These are phyloP conservation scores for Aphanocladium album DNA, from an alignment of 2,329 filamentous ascomycete genomes.

Conservation along the genomic window DNA sequence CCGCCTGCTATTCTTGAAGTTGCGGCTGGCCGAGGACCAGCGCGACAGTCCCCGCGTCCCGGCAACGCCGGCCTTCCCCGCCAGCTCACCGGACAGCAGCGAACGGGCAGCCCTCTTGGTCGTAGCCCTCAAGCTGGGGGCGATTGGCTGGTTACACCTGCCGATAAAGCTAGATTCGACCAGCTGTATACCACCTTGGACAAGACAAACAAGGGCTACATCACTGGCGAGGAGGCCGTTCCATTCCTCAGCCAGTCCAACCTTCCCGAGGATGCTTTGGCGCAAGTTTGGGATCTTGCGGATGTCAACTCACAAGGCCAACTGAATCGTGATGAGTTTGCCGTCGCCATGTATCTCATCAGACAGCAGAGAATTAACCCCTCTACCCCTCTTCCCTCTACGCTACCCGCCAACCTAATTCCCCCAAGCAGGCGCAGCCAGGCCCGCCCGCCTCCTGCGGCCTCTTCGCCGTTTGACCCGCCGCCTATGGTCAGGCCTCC, in stretches of 20 bases:
- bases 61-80: slow-evolving; percentile 67
- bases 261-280: slow-evolving; percentile 79
- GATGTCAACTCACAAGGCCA: slow-evolving; percentile 89
- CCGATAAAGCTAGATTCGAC: slow-evolving; percentile 86
- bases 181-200: slow-evolving; percentile 80
- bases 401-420: slow-evolving; percentile 75
- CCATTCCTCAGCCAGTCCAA: slow-evolving; percentile 90
- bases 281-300: slow-evolving; percentile 94
- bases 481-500: slow-evolving; percentile 33
- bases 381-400: slow-evolving; percentile 59
- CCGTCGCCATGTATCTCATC: slow-evolving; percentile 96
- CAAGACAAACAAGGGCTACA: slow-evolving; percentile 71
- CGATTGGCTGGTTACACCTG: slow-evolving; percentile 78
- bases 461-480: slow-evolving; percentile 46
- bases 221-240: slow-evolving; percentile 92
- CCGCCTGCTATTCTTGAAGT: slow-evolving; percentile 88
- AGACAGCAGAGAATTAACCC: slow-evolving; percentile 77
- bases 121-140: slow-evolving; percentile 31
- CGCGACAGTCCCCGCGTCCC: slow-evolving; percentile 47
- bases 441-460: slow-evolving; percentile 35
- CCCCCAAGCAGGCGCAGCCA: slow-evolving; percentile 78
- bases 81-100: slow-evolving; percentile 72
- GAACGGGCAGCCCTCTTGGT: slow-evolving; percentile 55
- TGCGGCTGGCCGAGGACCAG: slow-evolving; percentile 60
- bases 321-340: slow-evolving; percentile 84